Evolutionary conservation across 352 stramenopile species (phyloP).

Genomic region (Pythium biforme): DNA sequence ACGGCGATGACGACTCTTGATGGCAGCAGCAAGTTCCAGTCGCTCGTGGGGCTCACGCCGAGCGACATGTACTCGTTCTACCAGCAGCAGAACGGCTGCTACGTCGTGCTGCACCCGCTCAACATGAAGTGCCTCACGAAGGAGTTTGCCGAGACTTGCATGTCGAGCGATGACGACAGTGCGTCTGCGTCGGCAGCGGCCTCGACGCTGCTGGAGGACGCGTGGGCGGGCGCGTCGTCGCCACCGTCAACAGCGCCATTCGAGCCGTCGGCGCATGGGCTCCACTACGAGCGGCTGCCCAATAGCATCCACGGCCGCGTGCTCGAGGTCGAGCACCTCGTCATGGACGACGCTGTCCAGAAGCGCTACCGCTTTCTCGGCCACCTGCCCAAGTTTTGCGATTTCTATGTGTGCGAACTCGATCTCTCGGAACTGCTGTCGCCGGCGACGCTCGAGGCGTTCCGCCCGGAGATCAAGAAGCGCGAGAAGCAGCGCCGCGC

Average conservation of each 20-base stretch:
- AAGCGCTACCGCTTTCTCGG: slow-evolving; percentile 86
- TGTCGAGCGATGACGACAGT: neutral
- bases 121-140: slow-evolving; percentile 89
- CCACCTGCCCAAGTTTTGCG: slow-evolving; percentile 82
- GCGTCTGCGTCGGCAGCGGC: neutral
- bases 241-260: slow-evolving; percentile 12
- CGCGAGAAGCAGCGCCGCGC: slow-evolving; percentile 53
- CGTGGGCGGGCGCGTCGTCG: slow-evolving; percentile 19
- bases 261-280: slow-evolving; percentile 11
- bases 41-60: slow-evolving; percentile 10
- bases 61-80: slow-evolving; percentile 81
- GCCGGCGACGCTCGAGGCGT: slow-evolving; percentile 51
- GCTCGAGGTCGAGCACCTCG: slow-evolving; percentile 82
- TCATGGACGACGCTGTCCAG: slow-evolving; percentile 85
- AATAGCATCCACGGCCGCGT: slow-evolving; percentile 59
- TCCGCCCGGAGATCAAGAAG: slow-evolving; percentile 77
- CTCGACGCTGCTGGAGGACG: slow-evolving; percentile 21
- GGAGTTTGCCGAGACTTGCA: slow-evolving; percentile 55
- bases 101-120: slow-evolving; percentile 87
- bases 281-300: slow-evolving; percentile 54
- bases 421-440: slow-evolving; percentile 76
- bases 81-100: slow-evolving; percentile 81
- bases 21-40: slow-evolving; percentile 14
- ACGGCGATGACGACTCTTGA: slow-evolving; percentile 13
- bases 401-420: slow-evolving; percentile 88